A percentile compares a stretch with the other conserved stretches of the same genome.
phyloP scores from a whole-genome alignment of 176 grass and related monocot genomes.

The Aechmea fasciata region DNA sequence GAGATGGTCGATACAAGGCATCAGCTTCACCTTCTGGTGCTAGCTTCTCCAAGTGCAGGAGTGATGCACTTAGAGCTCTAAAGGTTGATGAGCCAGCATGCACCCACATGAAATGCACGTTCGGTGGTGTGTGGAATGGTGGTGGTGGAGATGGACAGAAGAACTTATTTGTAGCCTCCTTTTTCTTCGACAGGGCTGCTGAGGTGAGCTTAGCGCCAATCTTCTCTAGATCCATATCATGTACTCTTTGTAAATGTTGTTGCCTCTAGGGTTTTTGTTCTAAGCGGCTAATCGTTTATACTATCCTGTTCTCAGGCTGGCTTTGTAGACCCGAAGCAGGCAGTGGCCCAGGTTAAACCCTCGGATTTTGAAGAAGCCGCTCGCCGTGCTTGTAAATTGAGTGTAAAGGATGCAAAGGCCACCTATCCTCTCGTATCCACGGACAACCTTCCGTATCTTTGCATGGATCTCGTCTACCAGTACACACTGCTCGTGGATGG shows the following conservation, averaged over 20 bases:
- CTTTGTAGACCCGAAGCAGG: conserved; percentile 55
- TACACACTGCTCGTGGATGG: conserved; percentile 93
- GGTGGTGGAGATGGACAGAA: conserved; percentile 97
- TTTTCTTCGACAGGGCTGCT: conserved; percentile 94
- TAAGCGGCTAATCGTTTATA: background rate
- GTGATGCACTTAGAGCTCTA: conserved; percentile 62
- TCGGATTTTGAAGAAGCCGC: conserved; percentile 81
- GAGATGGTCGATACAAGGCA: conserved; percentile 50
- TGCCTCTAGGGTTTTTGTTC: background rate
- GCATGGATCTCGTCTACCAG: conserved; percentile 99
- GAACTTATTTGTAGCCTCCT: conserved; percentile 96
- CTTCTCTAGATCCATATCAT: background rate
- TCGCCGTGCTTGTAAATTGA: conserved; percentile 76
- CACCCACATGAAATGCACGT: conserved; percentile 98
- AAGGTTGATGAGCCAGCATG: conserved; percentile 73
- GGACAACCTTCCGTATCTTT: conserved; percentile 85
- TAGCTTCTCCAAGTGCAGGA: conserved; percentile 71
- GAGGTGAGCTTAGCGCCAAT: conserved; percentile 37
- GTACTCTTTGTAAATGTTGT: background rate
- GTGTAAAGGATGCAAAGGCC: conserved; percentile 58
- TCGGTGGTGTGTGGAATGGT: conserved; percentile 98
- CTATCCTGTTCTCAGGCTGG: conserved; percentile 48
- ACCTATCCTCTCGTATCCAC: conserved; percentile 53
- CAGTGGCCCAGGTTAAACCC: conserved; percentile 58
- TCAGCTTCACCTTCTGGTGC: conserved; percentile 60